Percentiles rank a stretch among this genome's conserved stretches.
These are phyloP conservation scores for Termitomyces sp. DNA, from an alignment of 768 basidiomycete genomes.

Conservation along the genomic window DNA sequence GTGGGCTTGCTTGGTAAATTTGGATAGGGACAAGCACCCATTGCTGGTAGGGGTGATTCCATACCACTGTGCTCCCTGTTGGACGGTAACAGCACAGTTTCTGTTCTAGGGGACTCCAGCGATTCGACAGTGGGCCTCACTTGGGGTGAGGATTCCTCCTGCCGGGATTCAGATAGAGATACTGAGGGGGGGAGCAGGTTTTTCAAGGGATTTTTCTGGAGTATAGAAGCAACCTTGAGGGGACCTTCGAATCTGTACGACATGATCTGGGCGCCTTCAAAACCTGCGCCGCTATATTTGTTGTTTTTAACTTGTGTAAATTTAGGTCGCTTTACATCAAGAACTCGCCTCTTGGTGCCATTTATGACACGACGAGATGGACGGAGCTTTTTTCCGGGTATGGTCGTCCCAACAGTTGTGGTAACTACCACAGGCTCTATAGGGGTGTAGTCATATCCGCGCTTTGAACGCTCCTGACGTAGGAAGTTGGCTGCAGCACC, in stretches of 20 bases:
- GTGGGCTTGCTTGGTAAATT: background rate
- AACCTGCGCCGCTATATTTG: background rate
- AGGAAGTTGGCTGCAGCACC: slow-evolving; percentile 16
- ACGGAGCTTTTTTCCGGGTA: background rate
- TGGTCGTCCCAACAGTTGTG: background rate
- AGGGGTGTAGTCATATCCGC: slow-evolving; percentile 11
- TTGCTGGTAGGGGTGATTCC: background rate
- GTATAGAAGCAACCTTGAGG: background rate
- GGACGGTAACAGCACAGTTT: background rate
- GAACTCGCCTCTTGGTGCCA: background rate
- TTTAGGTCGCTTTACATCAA: background rate
- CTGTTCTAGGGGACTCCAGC: background rate
- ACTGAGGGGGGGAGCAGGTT: background rate
- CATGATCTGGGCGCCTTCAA: background rate
- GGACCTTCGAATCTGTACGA: background rate
- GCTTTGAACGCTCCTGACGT: slow-evolving; percentile 2
- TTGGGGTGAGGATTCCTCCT: background rate
- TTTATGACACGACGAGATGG: background rate
- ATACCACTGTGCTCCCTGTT: background rate
- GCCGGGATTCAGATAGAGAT: background rate
- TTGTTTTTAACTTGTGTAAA: background rate
- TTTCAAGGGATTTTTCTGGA: background rate
- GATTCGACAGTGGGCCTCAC: background rate
- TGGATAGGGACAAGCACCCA: background rate
- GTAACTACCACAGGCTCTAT: background rate